Conservation (phyloP, 2,329 filamentous ascomycete species). For the Fusarium papillatum region DNA sequence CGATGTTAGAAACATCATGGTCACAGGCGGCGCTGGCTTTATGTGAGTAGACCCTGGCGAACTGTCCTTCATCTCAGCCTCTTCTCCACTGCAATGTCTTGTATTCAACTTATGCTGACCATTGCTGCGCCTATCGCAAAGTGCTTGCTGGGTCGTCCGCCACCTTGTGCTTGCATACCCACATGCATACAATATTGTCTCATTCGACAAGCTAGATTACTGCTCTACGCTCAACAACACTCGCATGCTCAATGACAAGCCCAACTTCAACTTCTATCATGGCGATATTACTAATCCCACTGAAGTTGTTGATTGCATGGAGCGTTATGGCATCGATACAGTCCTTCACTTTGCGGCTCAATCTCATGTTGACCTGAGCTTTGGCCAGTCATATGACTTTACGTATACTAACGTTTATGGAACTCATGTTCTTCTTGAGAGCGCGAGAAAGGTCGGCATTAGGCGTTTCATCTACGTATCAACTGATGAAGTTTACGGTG, state of each 20-base stretch:
- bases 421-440: constrained; percentile 86
- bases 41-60: constrained; percentile 69
- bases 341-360: constrained; percentile 90
- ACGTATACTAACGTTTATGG: constrained; percentile 87
- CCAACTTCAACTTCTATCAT: constrained; percentile 85
- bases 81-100: constrained; percentile 14
- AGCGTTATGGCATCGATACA: constrained; percentile 81
- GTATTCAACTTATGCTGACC: constrained; percentile 24
- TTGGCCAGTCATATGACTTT: constrained; percentile 86
- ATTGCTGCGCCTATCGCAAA: constrained; percentile 50
- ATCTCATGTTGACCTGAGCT: constrained; percentile 86
- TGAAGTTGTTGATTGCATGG: constrained; percentile 79
- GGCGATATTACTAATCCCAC: constrained; percentile 81
- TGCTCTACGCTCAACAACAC: constrained; percentile 87
- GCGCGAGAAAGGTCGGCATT: constrained; percentile 78
- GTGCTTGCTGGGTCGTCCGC: constrained; percentile 86
- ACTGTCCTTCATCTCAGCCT: not conserved
- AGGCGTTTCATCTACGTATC: constrained; percentile 85
- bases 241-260: constrained; percentile 72
- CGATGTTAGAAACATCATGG: constrained; percentile 84
- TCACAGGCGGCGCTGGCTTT: constrained; percentile 88
- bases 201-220: constrained; percentile 89
- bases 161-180: constrained; percentile 83
- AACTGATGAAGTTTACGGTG: constrained; percentile 89
- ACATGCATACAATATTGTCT: constrained; percentile 81